These are phyloP conservation scores for Cryomyces antarcticus DNA, from an alignment of 495 filamentous ascomycete genomes.

Conservation along the genomic window DNA sequence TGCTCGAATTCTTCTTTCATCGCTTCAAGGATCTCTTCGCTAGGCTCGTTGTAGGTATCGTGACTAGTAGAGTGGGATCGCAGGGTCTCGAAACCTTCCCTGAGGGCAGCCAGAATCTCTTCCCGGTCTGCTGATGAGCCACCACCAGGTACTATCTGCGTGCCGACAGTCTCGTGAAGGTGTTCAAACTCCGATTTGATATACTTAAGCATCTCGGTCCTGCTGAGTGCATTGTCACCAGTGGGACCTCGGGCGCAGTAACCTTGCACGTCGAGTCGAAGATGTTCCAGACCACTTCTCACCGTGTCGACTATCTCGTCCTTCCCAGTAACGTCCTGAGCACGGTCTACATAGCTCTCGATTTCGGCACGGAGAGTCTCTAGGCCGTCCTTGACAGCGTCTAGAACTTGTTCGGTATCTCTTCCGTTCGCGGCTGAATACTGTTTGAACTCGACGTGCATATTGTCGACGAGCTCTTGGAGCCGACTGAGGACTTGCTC, in stretches of 20 bases:
- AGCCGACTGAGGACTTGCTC: conserved; percentile 55
- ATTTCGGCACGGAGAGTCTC: conserved; percentile 63
- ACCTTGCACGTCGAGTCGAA: conserved; percentile 51
- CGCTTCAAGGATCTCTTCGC: conserved; percentile 22
- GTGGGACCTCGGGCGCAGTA: conserved; percentile 29
- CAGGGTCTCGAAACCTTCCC: conserved; percentile 16
- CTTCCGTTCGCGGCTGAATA: conserved; percentile 51
- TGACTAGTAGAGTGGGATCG: conserved; percentile 12
- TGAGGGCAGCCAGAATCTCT: conserved; percentile 14
- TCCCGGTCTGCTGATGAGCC: conserved; percentile 7
- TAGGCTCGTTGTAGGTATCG: conserved; percentile 10
- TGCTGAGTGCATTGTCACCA: conserved; percentile 22
- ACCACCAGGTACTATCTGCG: not conserved
- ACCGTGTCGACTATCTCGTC: conserved; percentile 63
- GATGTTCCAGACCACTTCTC: conserved; percentile 45
- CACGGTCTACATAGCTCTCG: conserved; percentile 54
- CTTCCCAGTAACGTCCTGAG: conserved; percentile 43
- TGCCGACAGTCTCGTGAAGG: conserved; percentile 16
- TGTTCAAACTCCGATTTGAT: conserved; percentile 62
- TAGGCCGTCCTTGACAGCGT: conserved; percentile 69
- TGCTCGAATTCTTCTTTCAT: conserved; percentile 42
- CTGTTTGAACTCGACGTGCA: conserved; percentile 52
- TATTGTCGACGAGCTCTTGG: conserved; percentile 50
- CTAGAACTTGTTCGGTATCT: conserved; percentile 64
- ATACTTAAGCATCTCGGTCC: conserved; percentile 39